A percentile compares a stretch with the other conserved stretches of the same genome.
phyloP scores from a whole-genome alignment of 2,329 filamentous ascomycete genomes.

The Penicillium sp. region DNA sequence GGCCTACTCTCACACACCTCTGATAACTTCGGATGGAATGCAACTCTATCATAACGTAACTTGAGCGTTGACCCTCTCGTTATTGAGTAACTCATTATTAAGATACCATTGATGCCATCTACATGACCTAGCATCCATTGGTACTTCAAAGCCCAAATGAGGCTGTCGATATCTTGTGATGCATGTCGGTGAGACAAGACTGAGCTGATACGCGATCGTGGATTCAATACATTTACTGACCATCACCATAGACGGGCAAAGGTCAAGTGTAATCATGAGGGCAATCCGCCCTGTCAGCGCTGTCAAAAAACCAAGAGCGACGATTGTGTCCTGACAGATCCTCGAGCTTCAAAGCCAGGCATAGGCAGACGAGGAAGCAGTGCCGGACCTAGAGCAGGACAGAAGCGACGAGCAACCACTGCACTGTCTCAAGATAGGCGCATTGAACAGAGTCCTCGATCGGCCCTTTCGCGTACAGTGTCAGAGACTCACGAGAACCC shows the following conservation, averaged over 20 bases:
- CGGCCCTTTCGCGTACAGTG: slow-evolving; percentile 2
- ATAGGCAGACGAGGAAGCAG: not conserved
- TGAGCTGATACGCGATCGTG: not conserved
- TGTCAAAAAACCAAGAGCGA: slow-evolving; percentile 27
- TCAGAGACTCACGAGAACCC: slow-evolving; percentile 15
- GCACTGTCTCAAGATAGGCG: not conserved
- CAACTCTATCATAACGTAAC: not conserved
- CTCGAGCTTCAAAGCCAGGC: slow-evolving; percentile 21
- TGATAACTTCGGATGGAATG: not conserved
- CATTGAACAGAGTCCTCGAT: not conserved
- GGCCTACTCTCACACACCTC: not conserved
- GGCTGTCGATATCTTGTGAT: slow-evolving; percentile 38
- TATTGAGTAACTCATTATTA: not conserved
- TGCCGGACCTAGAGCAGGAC: slow-evolving; percentile 6
- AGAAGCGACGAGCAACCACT: slow-evolving; percentile 17
- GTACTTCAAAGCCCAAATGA: slow-evolving; percentile 21
- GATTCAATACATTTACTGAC: not conserved
- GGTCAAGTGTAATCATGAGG: slow-evolving; percentile 38
- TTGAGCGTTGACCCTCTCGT: not conserved
- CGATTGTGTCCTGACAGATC: slow-evolving; percentile 32
- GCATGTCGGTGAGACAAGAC: slow-evolving; percentile 30
- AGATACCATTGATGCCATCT: not conserved
- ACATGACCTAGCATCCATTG: not conserved
- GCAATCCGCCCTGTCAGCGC: slow-evolving; percentile 34
- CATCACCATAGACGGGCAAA: slow-evolving; percentile 30